phyloP scores from a whole-genome alignment of 169 alveolate genomes.

The Miamiensis avidus region DNA sequence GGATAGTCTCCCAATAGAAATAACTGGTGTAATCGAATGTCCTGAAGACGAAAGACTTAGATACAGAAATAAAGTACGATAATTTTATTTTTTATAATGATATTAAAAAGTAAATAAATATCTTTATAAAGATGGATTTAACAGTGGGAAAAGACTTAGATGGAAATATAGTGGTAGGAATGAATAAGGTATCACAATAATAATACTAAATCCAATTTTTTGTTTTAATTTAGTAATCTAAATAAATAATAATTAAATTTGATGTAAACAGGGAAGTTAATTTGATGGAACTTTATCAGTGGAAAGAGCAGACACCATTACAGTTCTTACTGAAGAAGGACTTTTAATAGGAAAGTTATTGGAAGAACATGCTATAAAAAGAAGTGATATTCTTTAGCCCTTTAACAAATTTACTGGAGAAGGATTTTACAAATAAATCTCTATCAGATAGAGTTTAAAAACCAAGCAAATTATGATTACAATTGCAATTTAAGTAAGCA shows the following conservation, averaged over 20 bases:
- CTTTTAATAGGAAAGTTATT: neutral
- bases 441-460: constrained; percentile 49
- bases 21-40: neutral
- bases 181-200: neutral
- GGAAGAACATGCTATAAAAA: neutral
- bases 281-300: neutral
- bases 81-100: no score
- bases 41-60: neutral
- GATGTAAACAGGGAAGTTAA: no score
- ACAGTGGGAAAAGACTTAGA: neutral
- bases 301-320: neutral
- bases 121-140: neutral
- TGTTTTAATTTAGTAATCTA: no score
- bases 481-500: neutral
- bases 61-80: neutral
- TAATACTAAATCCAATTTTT: no score
- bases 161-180: neutral
- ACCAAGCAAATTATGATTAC: constrained; percentile 53
- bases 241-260: no score
- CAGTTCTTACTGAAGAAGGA: neutral
- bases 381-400: neutral
- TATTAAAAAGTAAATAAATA: no score
- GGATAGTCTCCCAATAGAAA: neutral
- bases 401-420: constrained; percentile 45
- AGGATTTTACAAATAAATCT: constrained; percentile 62